Conservation (phyloP, 805 yeast species). For the Candida sonorensis region DNA sequence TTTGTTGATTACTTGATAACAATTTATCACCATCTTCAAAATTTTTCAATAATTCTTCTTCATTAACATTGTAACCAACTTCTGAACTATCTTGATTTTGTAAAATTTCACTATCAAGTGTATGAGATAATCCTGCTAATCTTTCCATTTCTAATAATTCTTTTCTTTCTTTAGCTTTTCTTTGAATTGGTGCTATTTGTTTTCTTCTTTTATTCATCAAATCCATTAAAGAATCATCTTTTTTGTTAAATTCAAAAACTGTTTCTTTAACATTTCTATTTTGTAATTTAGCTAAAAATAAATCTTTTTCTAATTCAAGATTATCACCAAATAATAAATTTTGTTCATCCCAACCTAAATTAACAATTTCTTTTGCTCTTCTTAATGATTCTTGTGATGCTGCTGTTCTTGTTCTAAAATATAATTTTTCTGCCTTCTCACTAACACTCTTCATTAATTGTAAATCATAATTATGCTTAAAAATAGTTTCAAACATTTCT, state of each 20-base stretch:
- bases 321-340: conserved; percentile 75
- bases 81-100: conserved; percentile 36
- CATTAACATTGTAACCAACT: conserved; percentile 33
- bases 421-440: conserved; percentile 79
- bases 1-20: conserved; percentile 14
- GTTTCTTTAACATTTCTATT: conserved; percentile 77
- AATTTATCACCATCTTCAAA: conserved; percentile 48
- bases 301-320: conserved; percentile 64
- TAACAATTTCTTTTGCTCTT: conserved; percentile 71
- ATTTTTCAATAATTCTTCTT: conserved; percentile 38
- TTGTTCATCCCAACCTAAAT: conserved; percentile 84
- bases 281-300: conserved; percentile 62
- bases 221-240: conserved; percentile 63
- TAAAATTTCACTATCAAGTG: conserved; percentile 67
- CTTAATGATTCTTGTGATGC: conserved; percentile 85
- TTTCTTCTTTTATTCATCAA: conserved; percentile 82
- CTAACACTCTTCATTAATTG: conserved; percentile 63
- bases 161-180: conserved; percentile 63
- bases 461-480: conserved; percentile 64
- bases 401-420: conserved; percentile 74
- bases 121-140: conserved; percentile 65
- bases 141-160: conserved; percentile 67
- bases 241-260: conserved; percentile 81
- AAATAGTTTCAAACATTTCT: conserved; percentile 61
- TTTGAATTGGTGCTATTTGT: conserved; percentile 75